Evolutionary conservation across 176 grass and related monocot genomes (phyloP).

Genomic region (Puccinellia tenuiflora): DNA sequence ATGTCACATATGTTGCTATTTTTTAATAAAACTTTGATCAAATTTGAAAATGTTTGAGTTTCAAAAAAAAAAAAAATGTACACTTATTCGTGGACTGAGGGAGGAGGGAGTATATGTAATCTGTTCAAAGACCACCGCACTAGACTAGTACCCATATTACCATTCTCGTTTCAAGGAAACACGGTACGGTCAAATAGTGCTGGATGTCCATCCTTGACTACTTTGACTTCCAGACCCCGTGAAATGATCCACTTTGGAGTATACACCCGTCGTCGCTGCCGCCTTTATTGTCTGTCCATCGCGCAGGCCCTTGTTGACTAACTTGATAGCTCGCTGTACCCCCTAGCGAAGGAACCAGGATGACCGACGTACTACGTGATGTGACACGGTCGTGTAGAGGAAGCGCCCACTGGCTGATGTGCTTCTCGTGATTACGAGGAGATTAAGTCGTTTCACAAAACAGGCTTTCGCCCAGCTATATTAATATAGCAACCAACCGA

Average conservation of each 20-base stretch:
- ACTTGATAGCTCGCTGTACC: background rate
- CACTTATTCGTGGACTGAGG: too few relatives aligned
- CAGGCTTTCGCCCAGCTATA: too few relatives aligned
- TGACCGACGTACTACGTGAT: background rate
- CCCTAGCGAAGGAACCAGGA: background rate
- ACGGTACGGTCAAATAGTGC: background rate
- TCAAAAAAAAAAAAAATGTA: too few relatives aligned
- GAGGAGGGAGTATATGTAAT: too few relatives aligned
- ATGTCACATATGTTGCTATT: too few relatives aligned
- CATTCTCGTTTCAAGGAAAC: too few relatives aligned
- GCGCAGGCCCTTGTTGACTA: slow-evolving; percentile 24
- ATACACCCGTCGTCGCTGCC: background rate
- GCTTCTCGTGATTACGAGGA: background rate
- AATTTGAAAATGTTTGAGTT: too few relatives aligned
- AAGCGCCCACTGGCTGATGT: too few relatives aligned
- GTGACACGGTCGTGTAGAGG: background rate
- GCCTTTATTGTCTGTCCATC: background rate
- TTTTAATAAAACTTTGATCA: too few relatives aligned
- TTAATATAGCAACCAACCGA: too few relatives aligned
- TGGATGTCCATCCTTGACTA: background rate
- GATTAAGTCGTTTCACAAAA: background rate
- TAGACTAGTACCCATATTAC: too few relatives aligned
- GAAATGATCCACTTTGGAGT: background rate
- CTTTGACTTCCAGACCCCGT: background rate
- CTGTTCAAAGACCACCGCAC: too few relatives aligned